phyloP scores from a whole-genome alignment of 176 grass and related monocot species.

The Oryza rufipogon region DNA sequence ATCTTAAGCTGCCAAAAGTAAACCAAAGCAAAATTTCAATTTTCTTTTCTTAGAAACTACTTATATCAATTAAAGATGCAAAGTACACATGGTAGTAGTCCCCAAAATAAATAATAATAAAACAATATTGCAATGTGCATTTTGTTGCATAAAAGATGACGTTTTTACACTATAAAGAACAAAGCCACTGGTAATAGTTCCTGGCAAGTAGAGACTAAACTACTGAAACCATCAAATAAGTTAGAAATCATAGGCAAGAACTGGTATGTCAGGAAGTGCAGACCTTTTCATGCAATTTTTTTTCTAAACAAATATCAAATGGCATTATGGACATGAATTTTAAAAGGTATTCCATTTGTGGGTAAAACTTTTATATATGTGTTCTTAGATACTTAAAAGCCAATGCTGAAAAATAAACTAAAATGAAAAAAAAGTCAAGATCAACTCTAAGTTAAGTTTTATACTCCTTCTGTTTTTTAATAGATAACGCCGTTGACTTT shows the following conservation, averaged over 20 bases:
- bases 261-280: background rate
- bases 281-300: background rate
- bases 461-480: too few species aligned
- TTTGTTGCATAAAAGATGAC: conserved; percentile 1
- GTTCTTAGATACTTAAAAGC: too few species aligned
- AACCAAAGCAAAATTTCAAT: conserved; percentile 1
- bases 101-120: background rate
- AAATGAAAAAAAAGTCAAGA: too few species aligned
- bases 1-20: conserved; percentile 62
- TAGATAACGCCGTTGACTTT: too few species aligned
- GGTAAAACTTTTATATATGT: too few species aligned
- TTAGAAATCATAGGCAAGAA: background rate
- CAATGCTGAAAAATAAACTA: too few species aligned
- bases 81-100: background rate
- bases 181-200: background rate
- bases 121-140: background rate
- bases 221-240: background rate
- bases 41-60: background rate
- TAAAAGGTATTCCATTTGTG: too few species aligned
- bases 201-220: background rate
- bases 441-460: too few species aligned
- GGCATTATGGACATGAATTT: background rate
- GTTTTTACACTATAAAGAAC: background rate
- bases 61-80: background rate
- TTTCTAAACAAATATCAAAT: background rate